A percentile compares a stretch with the other conserved stretches of the same genome.
phyloP scores from a whole-genome alignment of 768 basidiomycete species.

The Rubroboletus pulcherrimus region DNA sequence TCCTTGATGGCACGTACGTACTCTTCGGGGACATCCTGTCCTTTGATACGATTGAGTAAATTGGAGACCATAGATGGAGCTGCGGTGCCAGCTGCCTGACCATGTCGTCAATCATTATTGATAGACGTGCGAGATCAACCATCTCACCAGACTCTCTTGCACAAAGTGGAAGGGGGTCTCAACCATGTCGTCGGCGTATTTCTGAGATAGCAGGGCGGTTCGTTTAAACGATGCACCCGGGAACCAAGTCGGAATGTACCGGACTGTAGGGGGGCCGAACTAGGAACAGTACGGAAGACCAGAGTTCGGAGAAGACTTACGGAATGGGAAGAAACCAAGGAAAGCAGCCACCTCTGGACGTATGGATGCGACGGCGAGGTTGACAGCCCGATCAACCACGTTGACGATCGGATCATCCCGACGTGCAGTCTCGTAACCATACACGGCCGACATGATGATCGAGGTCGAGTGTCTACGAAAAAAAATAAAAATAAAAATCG shows the following conservation, averaged over 20 bases:
- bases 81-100: constrained; percentile 23
- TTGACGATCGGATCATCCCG: constrained; percentile 26
- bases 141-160: constrained; percentile 30
- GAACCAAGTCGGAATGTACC: constrained; percentile 37
- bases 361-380: constrained; percentile 19
- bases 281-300: neutral
- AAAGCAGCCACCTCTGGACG: constrained; percentile 30
- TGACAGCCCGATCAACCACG: constrained; percentile 24
- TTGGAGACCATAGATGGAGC: constrained; percentile 28
- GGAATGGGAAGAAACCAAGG: constrained; percentile 36
- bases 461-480: constrained; percentile 21
- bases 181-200: constrained; percentile 20
- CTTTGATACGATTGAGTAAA: constrained; percentile 13
- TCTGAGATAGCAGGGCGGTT: constrained; percentile 21
- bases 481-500: neutral
- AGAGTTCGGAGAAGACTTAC: constrained; percentile 20
- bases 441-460: constrained; percentile 31
- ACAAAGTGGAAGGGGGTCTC: constrained; percentile 33
- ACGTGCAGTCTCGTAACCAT: constrained; percentile 26
- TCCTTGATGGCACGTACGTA: constrained; percentile 26
- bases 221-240: constrained; percentile 37
- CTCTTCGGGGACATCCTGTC: neutral
- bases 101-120: neutral
- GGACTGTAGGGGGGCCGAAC: constrained; percentile 21
- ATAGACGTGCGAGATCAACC: neutral